Evolutionary conservation across 345 rosid species (phyloP).

Genomic region (Heritiera littoralis): DNA sequence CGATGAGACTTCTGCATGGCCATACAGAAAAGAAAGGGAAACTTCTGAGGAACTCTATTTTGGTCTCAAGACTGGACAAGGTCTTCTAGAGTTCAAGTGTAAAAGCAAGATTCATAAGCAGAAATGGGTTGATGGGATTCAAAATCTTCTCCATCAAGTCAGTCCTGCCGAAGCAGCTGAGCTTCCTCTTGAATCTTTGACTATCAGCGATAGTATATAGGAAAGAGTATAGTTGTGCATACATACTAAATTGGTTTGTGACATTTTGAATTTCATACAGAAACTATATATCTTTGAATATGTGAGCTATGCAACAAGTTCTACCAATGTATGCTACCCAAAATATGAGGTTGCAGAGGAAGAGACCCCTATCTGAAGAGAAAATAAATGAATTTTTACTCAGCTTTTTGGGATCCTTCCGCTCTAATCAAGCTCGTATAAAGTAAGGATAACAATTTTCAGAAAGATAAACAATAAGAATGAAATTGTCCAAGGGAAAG

Average conservation of each 20-base stretch:
- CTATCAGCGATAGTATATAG: conserved; percentile 43
- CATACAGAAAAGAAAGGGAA: conserved; percentile 78
- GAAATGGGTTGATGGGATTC: conserved; percentile 80
- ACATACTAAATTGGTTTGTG: conserved; percentile 13
- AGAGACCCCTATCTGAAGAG: not conserved
- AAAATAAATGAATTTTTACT: not conserved
- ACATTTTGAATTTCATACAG: not conserved
- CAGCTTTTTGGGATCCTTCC: too few relatives aligned
- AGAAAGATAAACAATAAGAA: too few relatives aligned
- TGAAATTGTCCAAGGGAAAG: too few relatives aligned
- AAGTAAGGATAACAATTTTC: too few relatives aligned
- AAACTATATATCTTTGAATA: not conserved
- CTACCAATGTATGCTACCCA: not conserved
- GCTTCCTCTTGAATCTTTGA: conserved; percentile 53
- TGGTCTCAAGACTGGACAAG: conserved; percentile 88
- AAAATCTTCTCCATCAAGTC: conserved; percentile 70
- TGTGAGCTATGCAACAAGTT: conserved; percentile 6
- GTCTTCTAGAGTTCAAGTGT: conserved; percentile 95
- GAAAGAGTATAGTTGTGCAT: conserved; percentile 22
- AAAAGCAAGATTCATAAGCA: conserved; percentile 78
- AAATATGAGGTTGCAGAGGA: not conserved
- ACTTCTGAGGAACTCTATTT: conserved; percentile 72
- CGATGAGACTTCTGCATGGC: conserved; percentile 85
- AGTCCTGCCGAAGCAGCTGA: conserved; percentile 50
- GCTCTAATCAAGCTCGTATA: too few relatives aligned